A percentile compares a stretch with the other conserved stretches of the same genome.
Conservation (phyloP, 306 rosid species). For the Styphnolobium japonicum region DNA sequence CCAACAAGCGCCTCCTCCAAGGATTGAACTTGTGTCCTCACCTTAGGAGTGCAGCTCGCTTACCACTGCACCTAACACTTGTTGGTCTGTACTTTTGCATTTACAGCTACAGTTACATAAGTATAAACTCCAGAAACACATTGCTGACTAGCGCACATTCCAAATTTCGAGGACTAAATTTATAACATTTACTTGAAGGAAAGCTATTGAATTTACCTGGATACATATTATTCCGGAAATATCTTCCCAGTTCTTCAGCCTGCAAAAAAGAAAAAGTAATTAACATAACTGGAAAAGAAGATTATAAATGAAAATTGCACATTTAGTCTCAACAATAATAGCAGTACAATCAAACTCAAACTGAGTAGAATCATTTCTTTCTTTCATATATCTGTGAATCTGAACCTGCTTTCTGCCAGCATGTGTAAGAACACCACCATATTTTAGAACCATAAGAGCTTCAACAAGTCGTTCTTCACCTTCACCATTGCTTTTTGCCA, state of each 20-base stretch:
- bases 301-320: slow-evolving; percentile 7
- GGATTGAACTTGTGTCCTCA: too few species aligned
- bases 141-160: not conserved
- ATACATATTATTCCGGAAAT: slow-evolving; percentile 89
- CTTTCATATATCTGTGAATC: not conserved
- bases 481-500: slow-evolving; percentile 65
- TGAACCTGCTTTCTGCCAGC: slow-evolving; percentile 98
- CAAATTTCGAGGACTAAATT: not conserved
- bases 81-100: too few species aligned
- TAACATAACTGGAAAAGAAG: not conserved
- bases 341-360: slow-evolving; percentile 2
- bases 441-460: slow-evolving; percentile 97
- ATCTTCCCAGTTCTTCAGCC: slow-evolving; percentile 99
- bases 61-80: too few species aligned
- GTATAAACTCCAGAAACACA: not conserved
- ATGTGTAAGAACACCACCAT: slow-evolving; percentile 98
- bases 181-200: slow-evolving; percentile 1
- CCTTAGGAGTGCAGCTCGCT: too few species aligned
- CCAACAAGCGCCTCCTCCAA: too few species aligned
- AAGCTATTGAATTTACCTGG: slow-evolving; percentile 62
- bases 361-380: not conserved
- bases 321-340: slow-evolving; percentile 12
- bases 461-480: slow-evolving; percentile 92
- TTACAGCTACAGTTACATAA: not conserved
- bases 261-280: slow-evolving; percentile 38